Percentiles rank a stretch among this genome's conserved stretches.
These are phyloP conservation scores for Coelastrella sp. DNA, from an alignment of 139 green algal genomes.

Conservation along the genomic window DNA sequence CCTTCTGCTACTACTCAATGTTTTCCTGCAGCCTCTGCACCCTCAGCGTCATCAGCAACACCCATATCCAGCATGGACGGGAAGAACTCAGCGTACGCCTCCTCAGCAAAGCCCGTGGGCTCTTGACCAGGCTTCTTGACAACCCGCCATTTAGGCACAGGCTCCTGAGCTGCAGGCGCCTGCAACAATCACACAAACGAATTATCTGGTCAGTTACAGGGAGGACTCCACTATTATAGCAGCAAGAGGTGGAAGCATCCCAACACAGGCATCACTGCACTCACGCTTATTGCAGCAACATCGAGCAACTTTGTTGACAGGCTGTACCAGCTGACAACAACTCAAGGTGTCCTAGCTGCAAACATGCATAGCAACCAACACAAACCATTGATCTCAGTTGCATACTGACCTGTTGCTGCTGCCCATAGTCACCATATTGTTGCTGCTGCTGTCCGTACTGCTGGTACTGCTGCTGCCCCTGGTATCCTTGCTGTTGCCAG, in stretches of 20 bases:
- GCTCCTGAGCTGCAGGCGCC: neutral
- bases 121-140: conserved; percentile 7
- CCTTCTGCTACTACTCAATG: neutral
- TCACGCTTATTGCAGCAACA: too few relatives aligned
- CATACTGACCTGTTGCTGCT: conserved; percentile 13
- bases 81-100: conserved; percentile 77
- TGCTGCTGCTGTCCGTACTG: conserved; percentile 40
- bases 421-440: neutral
- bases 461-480: conserved; percentile 31
- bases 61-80: conserved; percentile 48
- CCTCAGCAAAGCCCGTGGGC: conserved; percentile 57
- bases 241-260: too few relatives aligned
- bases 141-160: conserved; percentile 53
- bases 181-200: too few relatives aligned
- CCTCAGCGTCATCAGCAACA: conserved; percentile 49
- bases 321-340: too few relatives aligned
- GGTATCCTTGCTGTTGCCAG: conserved; percentile 41
- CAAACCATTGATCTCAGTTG: neutral
- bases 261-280: too few relatives aligned
- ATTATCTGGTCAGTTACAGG: too few relatives aligned
- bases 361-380: too few relatives aligned
- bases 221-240: too few relatives aligned
- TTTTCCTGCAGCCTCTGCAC: conserved; percentile 47
- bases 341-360: too few relatives aligned
- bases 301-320: too few relatives aligned